These are phyloP conservation scores for Fomitopsis pinicola DNA, from an alignment of 1,284 basidiomycete species.

Conservation along the genomic window DNA sequence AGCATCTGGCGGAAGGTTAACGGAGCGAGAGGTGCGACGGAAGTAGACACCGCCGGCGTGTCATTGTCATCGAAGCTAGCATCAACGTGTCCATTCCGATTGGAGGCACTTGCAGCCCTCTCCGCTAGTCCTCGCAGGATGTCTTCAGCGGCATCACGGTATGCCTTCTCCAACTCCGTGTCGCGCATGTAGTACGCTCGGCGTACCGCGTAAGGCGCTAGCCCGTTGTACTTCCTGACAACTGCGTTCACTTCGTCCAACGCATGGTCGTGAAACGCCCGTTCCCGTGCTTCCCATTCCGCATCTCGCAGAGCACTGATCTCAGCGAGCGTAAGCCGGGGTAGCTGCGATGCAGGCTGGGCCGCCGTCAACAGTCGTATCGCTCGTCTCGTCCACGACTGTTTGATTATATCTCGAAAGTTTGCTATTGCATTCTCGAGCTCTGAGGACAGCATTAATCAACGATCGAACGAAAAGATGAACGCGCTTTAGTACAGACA, in stretches of 20 bases:
- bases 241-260: conserved; percentile 70
- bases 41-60: not conserved
- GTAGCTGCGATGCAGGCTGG: conserved; percentile 38
- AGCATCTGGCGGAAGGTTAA: conserved; percentile 21
- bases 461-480: not conserved
- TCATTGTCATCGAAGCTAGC: conserved; percentile 9
- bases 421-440: conserved; percentile 52
- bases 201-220: conserved; percentile 74
- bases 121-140: conserved; percentile 43
- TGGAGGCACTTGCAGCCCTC: conserved; percentile 10
- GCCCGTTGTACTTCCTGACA: conserved; percentile 74
- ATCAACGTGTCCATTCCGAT: conserved; percentile 1
- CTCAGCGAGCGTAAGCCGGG: conserved; percentile 40
- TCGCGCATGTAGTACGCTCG: conserved; percentile 52
- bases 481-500: conserved; percentile 12
- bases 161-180: conserved; percentile 56
- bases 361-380: conserved; percentile 54
- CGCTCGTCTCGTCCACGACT: conserved; percentile 67
- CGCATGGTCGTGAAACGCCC: conserved; percentile 66
- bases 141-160: conserved; percentile 48
- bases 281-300: conserved; percentile 73
- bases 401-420: conserved; percentile 62
- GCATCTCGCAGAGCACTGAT: conserved; percentile 54
- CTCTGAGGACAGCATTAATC: conserved; percentile 26
- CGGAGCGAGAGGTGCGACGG: not conserved